phyloP scores from a whole-genome alignment of 495 filamentous ascomycete species.

The Aspergillus cristatus region DNA sequence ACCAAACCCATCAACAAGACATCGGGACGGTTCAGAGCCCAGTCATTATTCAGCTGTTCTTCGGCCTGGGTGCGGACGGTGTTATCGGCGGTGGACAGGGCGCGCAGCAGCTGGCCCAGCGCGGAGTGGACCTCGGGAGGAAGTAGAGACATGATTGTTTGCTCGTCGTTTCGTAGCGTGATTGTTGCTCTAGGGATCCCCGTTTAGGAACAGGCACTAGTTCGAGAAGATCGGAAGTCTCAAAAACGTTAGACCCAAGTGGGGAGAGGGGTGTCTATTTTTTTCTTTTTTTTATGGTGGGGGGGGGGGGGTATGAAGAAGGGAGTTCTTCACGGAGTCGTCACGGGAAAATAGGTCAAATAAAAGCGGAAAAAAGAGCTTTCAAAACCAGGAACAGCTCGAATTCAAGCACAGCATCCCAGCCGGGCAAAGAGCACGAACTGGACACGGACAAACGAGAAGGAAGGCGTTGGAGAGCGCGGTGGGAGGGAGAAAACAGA shows the following conservation, averaged over 20 bases:
- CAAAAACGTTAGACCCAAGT: conserved; percentile 12
- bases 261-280: conserved; percentile 6
- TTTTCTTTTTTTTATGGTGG: conserved; percentile 18
- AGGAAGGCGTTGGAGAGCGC: not conserved
- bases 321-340: too few relatives aligned
- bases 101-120: conserved; percentile 76
- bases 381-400: conserved; percentile 4
- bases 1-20: conserved; percentile 85
- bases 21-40: conserved; percentile 72
- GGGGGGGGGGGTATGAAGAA: conserved; percentile 21
- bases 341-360: conserved; percentile 22
- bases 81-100: conserved; percentile 87
- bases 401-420: conserved; percentile 12
- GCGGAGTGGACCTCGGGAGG: conserved; percentile 71
- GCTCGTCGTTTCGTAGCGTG: too few relatives aligned
- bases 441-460: conserved; percentile 4
- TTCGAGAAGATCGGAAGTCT: conserved; percentile 4
- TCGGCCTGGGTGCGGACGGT: conserved; percentile 73
- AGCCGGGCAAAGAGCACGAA: conserved; percentile 6
- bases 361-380: conserved; percentile 16
- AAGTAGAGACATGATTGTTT: conserved; percentile 69
- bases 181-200: too few relatives aligned
- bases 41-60: conserved; percentile 79
- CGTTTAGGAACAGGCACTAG: too few relatives aligned
- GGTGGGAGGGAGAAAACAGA: conserved; percentile 2